Evolutionary conservation across 2,329 filamentous ascomycete genomes (phyloP).

Genomic region (Hymenoscyphus salicellus): DNA sequence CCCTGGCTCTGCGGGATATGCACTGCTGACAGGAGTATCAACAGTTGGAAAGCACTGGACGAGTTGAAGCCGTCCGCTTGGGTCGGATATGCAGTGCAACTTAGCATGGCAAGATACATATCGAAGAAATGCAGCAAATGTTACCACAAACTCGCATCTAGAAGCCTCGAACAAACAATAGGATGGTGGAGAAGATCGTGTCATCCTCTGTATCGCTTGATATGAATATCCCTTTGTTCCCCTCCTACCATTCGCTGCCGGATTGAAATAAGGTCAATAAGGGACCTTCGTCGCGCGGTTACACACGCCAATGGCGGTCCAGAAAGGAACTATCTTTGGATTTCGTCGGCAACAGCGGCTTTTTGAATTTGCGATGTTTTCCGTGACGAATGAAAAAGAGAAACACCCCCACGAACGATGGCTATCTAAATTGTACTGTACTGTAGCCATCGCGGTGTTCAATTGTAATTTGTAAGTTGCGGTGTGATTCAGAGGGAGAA

Average conservation of each 20-base stretch:
- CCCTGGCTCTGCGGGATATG: background rate
- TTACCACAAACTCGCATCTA: background rate
- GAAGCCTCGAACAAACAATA: background rate
- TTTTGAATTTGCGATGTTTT: background rate
- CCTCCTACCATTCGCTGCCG: background rate
- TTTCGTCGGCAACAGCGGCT: background rate
- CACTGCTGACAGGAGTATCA: background rate
- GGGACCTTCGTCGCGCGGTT: background rate
- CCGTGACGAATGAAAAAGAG: background rate
- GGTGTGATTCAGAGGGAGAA: background rate
- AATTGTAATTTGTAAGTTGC: background rate
- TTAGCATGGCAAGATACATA: background rate
- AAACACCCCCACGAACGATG: background rate
- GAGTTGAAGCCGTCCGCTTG: background rate
- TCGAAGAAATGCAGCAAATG: background rate
- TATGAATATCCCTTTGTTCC: background rate
- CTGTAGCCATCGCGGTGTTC: background rate
- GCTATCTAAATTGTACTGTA: too few species aligned
- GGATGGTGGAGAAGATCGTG: background rate
- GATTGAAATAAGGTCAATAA: background rate
- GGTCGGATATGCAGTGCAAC: background rate
- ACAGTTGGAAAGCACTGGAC: background rate
- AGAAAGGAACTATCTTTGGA: background rate
- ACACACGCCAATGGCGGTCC: background rate
- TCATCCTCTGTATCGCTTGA: background rate